A percentile compares a stretch with the other conserved stretches of the same genome.
Evolutionary conservation across 208 protist genomes (phyloP).

Genomic region (Trypanosoma theileri): DNA sequence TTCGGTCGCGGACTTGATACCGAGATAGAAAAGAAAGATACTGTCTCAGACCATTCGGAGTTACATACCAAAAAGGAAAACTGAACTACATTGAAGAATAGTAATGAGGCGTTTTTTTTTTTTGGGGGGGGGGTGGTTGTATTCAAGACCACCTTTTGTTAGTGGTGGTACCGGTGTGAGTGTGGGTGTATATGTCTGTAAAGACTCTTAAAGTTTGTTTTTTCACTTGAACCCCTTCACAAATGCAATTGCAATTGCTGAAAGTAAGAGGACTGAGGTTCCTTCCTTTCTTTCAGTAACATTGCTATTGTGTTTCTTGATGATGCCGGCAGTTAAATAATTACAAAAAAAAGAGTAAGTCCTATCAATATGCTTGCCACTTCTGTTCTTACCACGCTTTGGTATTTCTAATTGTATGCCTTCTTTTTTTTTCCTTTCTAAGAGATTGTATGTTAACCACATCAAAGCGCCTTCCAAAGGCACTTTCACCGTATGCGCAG

Average conservation of each 20-base stretch:
- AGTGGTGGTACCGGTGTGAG: too few relatives aligned
- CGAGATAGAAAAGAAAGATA: slow-evolving; percentile 18
- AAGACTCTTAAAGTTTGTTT: too few relatives aligned
- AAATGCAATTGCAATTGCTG: too few relatives aligned
- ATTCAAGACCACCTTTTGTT: too few relatives aligned
- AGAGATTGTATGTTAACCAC: slow-evolving; percentile 21
- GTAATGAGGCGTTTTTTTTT: too few relatives aligned
- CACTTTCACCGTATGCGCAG: slow-evolving; percentile 86
- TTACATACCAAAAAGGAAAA: too few relatives aligned
- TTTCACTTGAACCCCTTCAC: too few relatives aligned
- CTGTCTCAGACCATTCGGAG: too few relatives aligned
- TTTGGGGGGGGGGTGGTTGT: too few relatives aligned
- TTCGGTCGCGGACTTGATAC: slow-evolving; percentile 67
- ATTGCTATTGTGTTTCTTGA: background rate
- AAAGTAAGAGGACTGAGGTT: background rate
- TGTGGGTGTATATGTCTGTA: too few relatives aligned
- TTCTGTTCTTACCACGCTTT: background rate
- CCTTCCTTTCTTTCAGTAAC: background rate
- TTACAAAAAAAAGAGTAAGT: slow-evolving; percentile 40
- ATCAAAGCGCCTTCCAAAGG: slow-evolving; percentile 37
- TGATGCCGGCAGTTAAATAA: background rate
- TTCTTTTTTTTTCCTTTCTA: background rate
- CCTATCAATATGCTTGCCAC: background rate
- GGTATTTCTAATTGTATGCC: slow-evolving; percentile 8
- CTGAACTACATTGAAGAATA: too few relatives aligned